phyloP scores from a whole-genome alignment of 192 early-diverging fungal species.

The Backusella westeae region DNA sequence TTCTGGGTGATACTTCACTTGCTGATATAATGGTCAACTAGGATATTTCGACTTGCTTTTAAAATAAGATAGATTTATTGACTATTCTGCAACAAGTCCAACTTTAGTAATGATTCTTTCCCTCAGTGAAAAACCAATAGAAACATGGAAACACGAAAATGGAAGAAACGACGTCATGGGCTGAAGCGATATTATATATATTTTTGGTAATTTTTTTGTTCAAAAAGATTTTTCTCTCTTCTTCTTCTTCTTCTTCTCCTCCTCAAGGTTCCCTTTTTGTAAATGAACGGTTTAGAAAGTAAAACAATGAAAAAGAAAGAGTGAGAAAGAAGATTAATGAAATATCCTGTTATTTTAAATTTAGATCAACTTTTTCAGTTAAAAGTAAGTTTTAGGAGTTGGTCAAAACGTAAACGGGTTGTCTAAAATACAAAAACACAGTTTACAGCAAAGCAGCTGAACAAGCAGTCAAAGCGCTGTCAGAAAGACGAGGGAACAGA shows the following conservation, averaged over 20 bases:
- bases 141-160: not conserved
- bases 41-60: too few species aligned
- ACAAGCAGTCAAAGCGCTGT: constrained; percentile 80
- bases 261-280: not conserved
- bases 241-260: not conserved
- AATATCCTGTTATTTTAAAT: not conserved
- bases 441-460: constrained; percentile 91
- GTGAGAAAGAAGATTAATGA: not conserved
- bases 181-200: not conserved
- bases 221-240: constrained; percentile 5
- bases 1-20: too few species aligned
- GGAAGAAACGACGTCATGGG: not conserved
- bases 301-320: not conserved
- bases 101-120: too few species aligned
- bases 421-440: constrained; percentile 31
- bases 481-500: constrained; percentile 82
- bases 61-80: too few species aligned
- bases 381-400: constrained; percentile 13
- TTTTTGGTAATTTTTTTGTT: not conserved
- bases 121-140: too few species aligned
- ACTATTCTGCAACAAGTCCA: too few species aligned
- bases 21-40: too few species aligned
- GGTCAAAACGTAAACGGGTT: not conserved
- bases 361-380: constrained; percentile 36
- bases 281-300: constrained; percentile 29